Evolutionary conservation across 495 filamentous ascomycete species (phyloP).

Genomic region (Hyaloscypha bicolor): DNA sequence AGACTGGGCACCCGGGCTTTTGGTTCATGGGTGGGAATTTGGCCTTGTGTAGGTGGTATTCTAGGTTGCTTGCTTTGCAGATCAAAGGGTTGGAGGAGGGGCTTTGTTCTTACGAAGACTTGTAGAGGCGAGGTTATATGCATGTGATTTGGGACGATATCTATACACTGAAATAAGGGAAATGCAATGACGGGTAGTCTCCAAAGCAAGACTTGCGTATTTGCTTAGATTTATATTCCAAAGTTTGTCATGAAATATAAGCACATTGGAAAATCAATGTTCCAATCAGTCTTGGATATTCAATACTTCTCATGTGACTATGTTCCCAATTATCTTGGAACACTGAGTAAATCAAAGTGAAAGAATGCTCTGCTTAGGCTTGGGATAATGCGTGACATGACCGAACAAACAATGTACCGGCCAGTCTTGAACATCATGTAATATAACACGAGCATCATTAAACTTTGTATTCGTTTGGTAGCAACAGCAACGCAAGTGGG

Average conservation of each 20-base stretch:
- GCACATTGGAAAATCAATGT: neutral
- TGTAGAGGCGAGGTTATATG: constrained; percentile 1
- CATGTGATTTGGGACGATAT: neutral
- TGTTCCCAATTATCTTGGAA: neutral
- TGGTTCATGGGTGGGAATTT: constrained; percentile 88
- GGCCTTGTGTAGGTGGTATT: constrained; percentile 72
- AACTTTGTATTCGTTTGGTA: neutral
- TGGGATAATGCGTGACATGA: neutral
- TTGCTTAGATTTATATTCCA: no score
- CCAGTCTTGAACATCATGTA: neutral
- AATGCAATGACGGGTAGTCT: no score
- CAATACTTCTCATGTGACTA: no score
- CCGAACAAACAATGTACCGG: neutral
- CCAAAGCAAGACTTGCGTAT: no score
- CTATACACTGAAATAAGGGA: no score
- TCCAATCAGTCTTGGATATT: neutral
- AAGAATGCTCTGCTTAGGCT: neutral
- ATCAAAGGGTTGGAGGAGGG: constrained; percentile 69
- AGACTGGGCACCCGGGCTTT: constrained; percentile 71
- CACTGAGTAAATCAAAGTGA: neutral
- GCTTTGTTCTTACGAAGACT: constrained; percentile 37
- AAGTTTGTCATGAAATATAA: no score
- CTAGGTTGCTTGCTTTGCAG: constrained; percentile 72
- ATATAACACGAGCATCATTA: neutral
- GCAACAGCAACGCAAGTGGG: neutral